Percentiles rank a stretch among this genome's conserved stretches.
Evolutionary conservation across 192 early-diverging fungal species (phyloP).

Genomic region (Rhizoclosmatium sp.): DNA sequence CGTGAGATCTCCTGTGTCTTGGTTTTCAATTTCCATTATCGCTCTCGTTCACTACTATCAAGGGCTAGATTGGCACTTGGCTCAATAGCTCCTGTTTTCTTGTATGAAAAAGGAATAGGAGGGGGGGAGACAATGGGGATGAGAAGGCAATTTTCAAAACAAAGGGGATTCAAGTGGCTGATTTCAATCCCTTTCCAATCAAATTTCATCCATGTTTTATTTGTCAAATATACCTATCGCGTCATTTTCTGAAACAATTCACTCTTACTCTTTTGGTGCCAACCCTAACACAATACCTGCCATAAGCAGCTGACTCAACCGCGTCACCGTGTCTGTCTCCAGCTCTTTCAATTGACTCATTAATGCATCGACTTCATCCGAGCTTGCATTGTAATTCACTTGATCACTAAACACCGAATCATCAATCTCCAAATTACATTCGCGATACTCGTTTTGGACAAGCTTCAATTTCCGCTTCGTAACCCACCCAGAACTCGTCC

Average conservation of each 20-base stretch:
- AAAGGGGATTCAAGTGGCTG: not conserved
- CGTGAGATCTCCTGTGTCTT: slow-evolving; percentile 17
- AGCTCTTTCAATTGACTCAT: not conserved
- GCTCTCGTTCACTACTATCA: not conserved
- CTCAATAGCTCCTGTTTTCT: not conserved
- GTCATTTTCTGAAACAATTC: not conserved
- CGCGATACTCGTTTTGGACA: not conserved
- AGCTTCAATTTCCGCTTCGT: slow-evolving; percentile 10
- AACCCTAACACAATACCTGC: slow-evolving; percentile 21
- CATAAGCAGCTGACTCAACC: slow-evolving; percentile 25
- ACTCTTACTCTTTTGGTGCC: slow-evolving; percentile 10
- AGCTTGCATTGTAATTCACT: not conserved
- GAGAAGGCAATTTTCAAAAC: not conserved
- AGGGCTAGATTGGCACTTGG: not conserved
- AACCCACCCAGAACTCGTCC: slow-evolving; percentile 20
- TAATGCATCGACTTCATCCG: not conserved
- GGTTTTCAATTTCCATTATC: slow-evolving; percentile 2
- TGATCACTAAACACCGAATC: not conserved
- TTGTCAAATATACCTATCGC: not conserved
- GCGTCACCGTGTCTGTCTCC: not conserved
- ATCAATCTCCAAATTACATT: slow-evolving; percentile 21
- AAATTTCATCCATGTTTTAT: not conserved
- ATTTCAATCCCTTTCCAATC: not conserved
- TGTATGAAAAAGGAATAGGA: not conserved
- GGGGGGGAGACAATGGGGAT: not conserved